Evolutionary conservation across 2,329 filamentous ascomycete genomes (phyloP).

Genomic region (Rhynchosporium agropyri): DNA sequence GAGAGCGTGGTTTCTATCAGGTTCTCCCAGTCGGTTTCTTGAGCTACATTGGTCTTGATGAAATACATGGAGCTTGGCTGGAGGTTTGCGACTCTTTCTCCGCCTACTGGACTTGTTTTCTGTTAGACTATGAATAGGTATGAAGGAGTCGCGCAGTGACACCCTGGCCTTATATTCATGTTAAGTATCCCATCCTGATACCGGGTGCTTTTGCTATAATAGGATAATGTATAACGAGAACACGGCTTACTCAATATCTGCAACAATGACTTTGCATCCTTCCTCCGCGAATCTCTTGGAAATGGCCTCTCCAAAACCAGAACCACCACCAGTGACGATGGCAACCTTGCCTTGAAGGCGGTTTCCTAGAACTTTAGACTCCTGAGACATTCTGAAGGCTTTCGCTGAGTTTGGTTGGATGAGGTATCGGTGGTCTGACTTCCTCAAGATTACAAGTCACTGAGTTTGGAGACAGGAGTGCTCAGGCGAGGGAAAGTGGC

Average conservation of each 20-base stretch:
- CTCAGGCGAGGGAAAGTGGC: too few relatives aligned
- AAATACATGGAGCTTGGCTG: conserved; percentile 43
- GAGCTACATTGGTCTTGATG: conserved; percentile 53
- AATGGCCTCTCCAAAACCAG: conserved; percentile 66
- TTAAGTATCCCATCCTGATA: too few relatives aligned
- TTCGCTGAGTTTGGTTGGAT: not conserved
- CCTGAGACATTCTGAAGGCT: conserved; percentile 42
- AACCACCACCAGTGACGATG: conserved; percentile 61
- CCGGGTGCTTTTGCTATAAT: too few relatives aligned
- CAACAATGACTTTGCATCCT: conserved; percentile 63
- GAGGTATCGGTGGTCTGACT: not conserved
- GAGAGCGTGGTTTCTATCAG: conserved; percentile 51
- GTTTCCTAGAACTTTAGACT: conserved; percentile 31
- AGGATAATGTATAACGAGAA: not conserved
- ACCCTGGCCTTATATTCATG: too few relatives aligned
- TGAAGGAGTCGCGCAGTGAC: not conserved
- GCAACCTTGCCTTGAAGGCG: conserved; percentile 57
- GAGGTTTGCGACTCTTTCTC: conserved; percentile 49
- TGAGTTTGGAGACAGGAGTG: not conserved
- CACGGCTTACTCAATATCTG: conserved; percentile 54
- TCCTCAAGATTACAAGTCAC: not conserved
- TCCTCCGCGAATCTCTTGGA: conserved; percentile 60
- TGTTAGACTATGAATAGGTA: conserved; percentile 9
- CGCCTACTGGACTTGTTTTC: conserved; percentile 46
- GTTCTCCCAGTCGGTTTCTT: conserved; percentile 54